Evolutionary conservation across 352 stramenopile species (phyloP), one percentile per base, ranked within the genome.

Genomic region (Globisporangium cylindrosporum): DNA sequence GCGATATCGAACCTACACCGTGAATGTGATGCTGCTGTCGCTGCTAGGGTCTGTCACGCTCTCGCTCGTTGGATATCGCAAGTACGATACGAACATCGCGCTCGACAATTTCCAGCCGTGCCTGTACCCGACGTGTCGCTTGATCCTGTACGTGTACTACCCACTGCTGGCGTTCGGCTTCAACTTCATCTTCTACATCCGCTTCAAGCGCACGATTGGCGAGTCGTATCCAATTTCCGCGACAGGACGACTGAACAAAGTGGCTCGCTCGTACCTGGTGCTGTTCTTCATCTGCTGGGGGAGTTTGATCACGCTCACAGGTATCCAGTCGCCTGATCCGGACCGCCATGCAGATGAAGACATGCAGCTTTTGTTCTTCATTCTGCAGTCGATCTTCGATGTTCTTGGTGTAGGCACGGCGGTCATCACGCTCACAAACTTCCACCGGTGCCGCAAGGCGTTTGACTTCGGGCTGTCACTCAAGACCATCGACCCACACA

Each of bases 131-230:
- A 89, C 81, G 55, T 90, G 84, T 46, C 78, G 81, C 0, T 74
- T 86, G 20, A 90, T 92, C 64, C 69, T 92, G 70, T 92, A 92
- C 71, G 80, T 92, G 41, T 92, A 90, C 71, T 92, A 89, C 64
- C 84, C 84, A 58, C 70, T 92, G 54, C 58, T 92, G 53, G 84
- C 81, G 9, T 92, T 92, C 62, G 77, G 71, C 20, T 90, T 90
- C 72, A 90, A 87, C 67, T 89, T 90, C 54, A 86, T 92, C 53
- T 90, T 92, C 55, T 92, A 92, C 76, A 59, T 89, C 55, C 84
- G 84, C 7, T 92, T 92, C 62, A 90, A 89, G 69, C 81, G 81
- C 25, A 90, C 80, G 20, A 92, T 92, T 59, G 84, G 84, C 32
- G 76, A 86, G 61, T 84, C 81, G 10, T 92, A 92, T 66, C 84